phyloP scores from a whole-genome alignment of 768 basidiomycete genomes.

The Boletus fagicola region DNA sequence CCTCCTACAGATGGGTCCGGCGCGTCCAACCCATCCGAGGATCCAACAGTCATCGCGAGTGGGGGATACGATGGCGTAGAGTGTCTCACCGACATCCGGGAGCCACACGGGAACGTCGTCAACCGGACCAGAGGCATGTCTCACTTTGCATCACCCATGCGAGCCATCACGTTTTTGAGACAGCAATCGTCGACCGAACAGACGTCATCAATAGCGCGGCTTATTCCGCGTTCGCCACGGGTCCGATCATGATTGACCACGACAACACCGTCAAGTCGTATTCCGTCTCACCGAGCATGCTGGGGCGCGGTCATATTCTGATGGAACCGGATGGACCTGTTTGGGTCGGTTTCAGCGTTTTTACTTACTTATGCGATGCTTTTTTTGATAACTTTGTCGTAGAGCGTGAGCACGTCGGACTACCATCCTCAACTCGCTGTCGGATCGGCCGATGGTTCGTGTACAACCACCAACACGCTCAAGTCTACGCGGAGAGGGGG shows the following conservation, averaged over 20 bases:
- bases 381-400: not conserved
- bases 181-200: conserved; percentile 24
- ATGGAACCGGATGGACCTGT: conserved; percentile 76
- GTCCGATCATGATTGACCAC: conserved; percentile 75
- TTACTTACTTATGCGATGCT: not conserved
- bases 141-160: not conserved
- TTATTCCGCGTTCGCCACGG: conserved; percentile 67
- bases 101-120: conserved; percentile 62
- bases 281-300: conserved; percentile 66
- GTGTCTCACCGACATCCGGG: conserved; percentile 74
- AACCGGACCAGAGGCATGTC: conserved; percentile 72
- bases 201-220: conserved; percentile 70
- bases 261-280: conserved; percentile 79
- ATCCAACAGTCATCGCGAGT: conserved; percentile 73
- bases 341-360: conserved; percentile 59
- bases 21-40: conserved; percentile 41
- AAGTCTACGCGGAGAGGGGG: conserved; percentile 69
- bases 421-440: conserved; percentile 85
- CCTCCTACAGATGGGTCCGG: conserved; percentile 57
- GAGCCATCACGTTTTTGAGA: not conserved
- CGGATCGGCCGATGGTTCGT: conserved; percentile 81
- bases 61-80: conserved; percentile 81
- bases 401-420: conserved; percentile 77
- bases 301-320: conserved; percentile 69
- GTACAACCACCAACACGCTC: conserved; percentile 69